Percentiles rank a stretch among this genome's conserved stretches.
These are phyloP conservation scores for Aspergillus wentii DNA, from an alignment of 495 filamentous ascomycete genomes.

Conservation along the genomic window DNA sequence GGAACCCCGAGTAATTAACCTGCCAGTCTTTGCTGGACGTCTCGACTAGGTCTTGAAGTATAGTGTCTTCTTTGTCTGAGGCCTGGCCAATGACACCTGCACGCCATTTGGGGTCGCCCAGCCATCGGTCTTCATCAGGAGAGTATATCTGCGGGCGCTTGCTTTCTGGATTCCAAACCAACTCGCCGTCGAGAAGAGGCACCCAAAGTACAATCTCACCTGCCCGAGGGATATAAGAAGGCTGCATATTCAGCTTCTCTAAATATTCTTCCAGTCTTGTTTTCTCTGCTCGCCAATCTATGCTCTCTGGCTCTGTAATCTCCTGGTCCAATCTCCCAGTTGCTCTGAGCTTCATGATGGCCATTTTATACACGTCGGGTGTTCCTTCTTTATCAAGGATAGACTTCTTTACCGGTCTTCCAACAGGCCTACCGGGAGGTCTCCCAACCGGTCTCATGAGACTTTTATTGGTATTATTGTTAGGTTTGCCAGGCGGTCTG, in stretches of 20 bases:
- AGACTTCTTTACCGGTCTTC: not conserved
- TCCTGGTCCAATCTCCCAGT: conserved; percentile 31
- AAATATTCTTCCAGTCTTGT: conserved; percentile 29
- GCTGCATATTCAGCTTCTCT: conserved; percentile 31
- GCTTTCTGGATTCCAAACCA: conserved; percentile 26
- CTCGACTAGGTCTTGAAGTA: conserved; percentile 38
- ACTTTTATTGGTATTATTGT: not conserved
- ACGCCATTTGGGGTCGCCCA: conserved; percentile 45
- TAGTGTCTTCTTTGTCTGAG: conserved; percentile 38
- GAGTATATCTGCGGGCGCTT: conserved; percentile 29
- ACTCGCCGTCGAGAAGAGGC: conserved; percentile 27
- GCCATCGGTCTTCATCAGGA: conserved; percentile 17
- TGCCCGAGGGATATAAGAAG: conserved; percentile 48
- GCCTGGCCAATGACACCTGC: conserved; percentile 51
- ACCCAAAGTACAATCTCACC: conserved; percentile 58
- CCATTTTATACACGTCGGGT: conserved; percentile 45
- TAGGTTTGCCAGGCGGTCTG: not conserved
- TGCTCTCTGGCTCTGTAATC: conserved; percentile 42
- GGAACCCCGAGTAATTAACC: conserved; percentile 53
- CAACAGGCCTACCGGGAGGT: conserved; percentile 1
- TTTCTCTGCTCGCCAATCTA: conserved; percentile 51
- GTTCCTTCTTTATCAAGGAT: conserved; percentile 34
- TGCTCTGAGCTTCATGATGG: conserved; percentile 45
- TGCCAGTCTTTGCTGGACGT: conserved; percentile 29
- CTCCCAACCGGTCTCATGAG: conserved; percentile 7